Percentiles rank a stretch among this genome's conserved stretches.
phyloP scores from a whole-genome alignment of 208 protist species.

The Leishmania turanica region DNA sequence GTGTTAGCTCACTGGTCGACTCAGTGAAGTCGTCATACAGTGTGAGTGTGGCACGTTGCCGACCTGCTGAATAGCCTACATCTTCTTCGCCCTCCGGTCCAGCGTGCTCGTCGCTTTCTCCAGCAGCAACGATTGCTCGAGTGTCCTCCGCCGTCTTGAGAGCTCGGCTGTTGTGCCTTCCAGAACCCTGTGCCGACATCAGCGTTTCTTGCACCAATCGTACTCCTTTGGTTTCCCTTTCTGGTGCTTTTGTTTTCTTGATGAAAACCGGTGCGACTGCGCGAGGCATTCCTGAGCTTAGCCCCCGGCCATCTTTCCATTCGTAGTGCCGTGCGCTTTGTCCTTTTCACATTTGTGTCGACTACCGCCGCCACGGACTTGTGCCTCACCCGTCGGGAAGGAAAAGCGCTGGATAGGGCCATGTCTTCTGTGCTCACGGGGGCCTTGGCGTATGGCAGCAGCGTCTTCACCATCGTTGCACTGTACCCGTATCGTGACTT shows the following conservation, averaged over 20 bases:
- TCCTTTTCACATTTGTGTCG: neutral
- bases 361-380: neutral
- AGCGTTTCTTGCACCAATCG: neutral
- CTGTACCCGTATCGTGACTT: slow-evolving; percentile 90
- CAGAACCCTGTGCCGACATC: neutral
- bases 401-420: neutral
- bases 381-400: neutral
- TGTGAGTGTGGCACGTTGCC: neutral
- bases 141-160: neutral
- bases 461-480: slow-evolving; percentile 56
- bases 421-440: slow-evolving; percentile 50
- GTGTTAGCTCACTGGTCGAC: neutral
- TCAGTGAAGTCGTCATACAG: neutral
- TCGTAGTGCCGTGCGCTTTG: neutral
- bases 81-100: neutral
- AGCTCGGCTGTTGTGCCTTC: neutral
- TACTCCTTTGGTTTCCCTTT: neutral
- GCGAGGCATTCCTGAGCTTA: neutral
- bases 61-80: neutral
- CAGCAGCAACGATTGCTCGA: neutral
- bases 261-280: neutral
- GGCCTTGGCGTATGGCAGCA: slow-evolving; percentile 64
- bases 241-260: too few relatives aligned
- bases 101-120: neutral
- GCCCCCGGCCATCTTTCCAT: neutral